Percentiles rank a stretch among this genome's conserved stretches.
Evolutionary conservation across 2,329 filamentous ascomycete species (phyloP).

Genomic region (Cladosporium sp.): DNA sequence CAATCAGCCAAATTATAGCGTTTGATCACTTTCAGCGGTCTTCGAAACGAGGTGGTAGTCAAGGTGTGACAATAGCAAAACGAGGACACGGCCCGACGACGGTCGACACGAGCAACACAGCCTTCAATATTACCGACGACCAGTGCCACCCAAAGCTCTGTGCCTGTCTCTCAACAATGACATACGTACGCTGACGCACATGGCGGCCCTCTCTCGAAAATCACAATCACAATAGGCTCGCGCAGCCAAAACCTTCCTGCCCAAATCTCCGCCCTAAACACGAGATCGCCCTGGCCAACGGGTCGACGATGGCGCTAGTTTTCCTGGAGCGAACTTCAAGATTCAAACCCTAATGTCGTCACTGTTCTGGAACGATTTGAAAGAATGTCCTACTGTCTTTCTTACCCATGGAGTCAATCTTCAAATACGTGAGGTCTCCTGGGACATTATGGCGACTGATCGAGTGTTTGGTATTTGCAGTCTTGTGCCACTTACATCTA

Average conservation of each 20-base stretch:
- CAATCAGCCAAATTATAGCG: not conserved
- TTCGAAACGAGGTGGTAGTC: not conserved
- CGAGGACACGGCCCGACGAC: not conserved
- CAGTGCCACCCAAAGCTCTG: not conserved
- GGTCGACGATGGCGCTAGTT: conserved; percentile 1
- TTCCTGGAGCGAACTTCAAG: not conserved
- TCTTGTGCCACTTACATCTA: no score
- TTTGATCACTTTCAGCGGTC: not conserved
- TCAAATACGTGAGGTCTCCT: no score
- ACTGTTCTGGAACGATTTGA: not conserved
- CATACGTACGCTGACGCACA: conserved; percentile 17
- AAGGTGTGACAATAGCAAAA: not conserved
- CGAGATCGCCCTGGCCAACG: conserved; percentile 5
- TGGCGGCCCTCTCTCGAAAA: conserved; percentile 8
- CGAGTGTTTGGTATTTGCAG: no score
- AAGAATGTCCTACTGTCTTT: not conserved
- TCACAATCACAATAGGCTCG: conserved; percentile 4
- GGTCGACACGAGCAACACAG: conserved; percentile 5
- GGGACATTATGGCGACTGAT: no score
- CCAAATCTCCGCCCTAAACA: conserved; percentile 7
- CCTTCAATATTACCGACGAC: not conserved
- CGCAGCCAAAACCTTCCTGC: conserved; percentile 6
- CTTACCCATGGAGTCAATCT: not conserved
- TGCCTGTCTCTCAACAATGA: conserved; percentile 10
- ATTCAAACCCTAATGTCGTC: conserved; percentile 7